These are phyloP conservation scores for Trifolium pratense DNA, from an alignment of 306 rosid species.

Conservation along the genomic window DNA sequence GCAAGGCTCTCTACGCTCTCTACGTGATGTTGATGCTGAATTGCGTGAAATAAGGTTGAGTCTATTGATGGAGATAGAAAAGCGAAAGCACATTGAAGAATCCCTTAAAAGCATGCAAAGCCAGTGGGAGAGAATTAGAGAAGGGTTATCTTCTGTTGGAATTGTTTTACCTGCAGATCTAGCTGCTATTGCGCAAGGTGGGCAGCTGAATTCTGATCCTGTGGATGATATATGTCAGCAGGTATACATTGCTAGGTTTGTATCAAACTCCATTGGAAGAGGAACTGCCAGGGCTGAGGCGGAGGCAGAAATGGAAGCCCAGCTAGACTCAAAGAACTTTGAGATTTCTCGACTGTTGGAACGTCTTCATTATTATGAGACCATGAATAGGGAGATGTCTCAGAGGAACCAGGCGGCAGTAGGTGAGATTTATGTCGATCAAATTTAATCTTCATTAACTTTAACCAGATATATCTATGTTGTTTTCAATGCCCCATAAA, in stretches of 20 bases:
- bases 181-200: constrained; percentile 43
- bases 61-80: constrained; percentile 82
- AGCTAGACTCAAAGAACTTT: constrained; percentile 75
- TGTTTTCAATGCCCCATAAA: constrained; percentile 15
- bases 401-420: constrained; percentile 96
- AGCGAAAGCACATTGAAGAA: constrained; percentile 87
- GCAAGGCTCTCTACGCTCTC: constrained; percentile 41
- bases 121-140: constrained; percentile 82
- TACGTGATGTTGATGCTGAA: constrained; percentile 59
- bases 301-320: constrained; percentile 84
- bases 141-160: constrained; percentile 66
- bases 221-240: constrained; percentile 72
- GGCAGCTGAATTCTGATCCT: constrained; percentile 61
- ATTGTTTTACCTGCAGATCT: constrained; percentile 70
- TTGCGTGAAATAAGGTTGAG: constrained; percentile 73
- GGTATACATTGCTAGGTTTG: constrained; percentile 78
- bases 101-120: constrained; percentile 60
- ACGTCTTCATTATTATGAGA: constrained; percentile 86
- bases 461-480: constrained; percentile 15
- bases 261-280: constrained; percentile 81
- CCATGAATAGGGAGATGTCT: constrained; percentile 96
- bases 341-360: constrained; percentile 89
- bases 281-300: constrained; percentile 82
- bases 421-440: constrained; percentile 60
- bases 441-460: constrained; percentile 10